A percentile compares a stretch with the other conserved stretches of the same genome.
These are phyloP conservation scores for Hypoxylon rickii DNA, from an alignment of 495 filamentous ascomycete species.

Conservation along the genomic window DNA sequence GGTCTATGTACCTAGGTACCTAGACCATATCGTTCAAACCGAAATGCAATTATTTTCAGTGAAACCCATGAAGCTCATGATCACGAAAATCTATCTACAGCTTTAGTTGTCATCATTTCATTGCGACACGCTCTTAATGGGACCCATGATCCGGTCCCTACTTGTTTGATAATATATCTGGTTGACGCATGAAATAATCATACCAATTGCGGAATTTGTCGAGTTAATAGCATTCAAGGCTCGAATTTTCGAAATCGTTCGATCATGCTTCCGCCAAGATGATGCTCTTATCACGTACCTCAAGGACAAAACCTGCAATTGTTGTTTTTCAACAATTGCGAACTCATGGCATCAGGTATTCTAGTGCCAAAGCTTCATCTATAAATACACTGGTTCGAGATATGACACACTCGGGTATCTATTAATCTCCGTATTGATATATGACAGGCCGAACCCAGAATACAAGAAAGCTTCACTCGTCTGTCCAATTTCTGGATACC, in stretches of 20 bases:
- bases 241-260: not conserved
- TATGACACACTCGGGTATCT: not conserved
- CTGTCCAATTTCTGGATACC: constrained; percentile 79
- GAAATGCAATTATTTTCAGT: not conserved
- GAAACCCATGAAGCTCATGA: constrained; percentile 4
- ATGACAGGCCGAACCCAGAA: constrained; percentile 3
- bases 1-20: too few species aligned
- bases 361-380: constrained; percentile 4
- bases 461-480: constrained; percentile 44
- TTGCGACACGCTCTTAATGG: not conserved
- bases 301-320: constrained; percentile 14
- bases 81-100: not conserved
- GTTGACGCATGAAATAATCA: not conserved
- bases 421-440: constrained; percentile 4
- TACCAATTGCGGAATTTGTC: not conserved
- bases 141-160: too few species aligned
- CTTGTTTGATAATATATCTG: too few species aligned
- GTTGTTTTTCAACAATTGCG: constrained; percentile 5
- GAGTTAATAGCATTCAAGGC: not conserved
- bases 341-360: constrained; percentile 1
- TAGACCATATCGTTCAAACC: not conserved
- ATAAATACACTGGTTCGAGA: constrained; percentile 17
- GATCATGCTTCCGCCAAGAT: constrained; percentile 27
- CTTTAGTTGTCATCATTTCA: not conserved
- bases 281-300: constrained; percentile 22